These are phyloP conservation scores for Komagataella pastoris DNA, from an alignment of 805 yeast genomes.

Conservation along the genomic window DNA sequence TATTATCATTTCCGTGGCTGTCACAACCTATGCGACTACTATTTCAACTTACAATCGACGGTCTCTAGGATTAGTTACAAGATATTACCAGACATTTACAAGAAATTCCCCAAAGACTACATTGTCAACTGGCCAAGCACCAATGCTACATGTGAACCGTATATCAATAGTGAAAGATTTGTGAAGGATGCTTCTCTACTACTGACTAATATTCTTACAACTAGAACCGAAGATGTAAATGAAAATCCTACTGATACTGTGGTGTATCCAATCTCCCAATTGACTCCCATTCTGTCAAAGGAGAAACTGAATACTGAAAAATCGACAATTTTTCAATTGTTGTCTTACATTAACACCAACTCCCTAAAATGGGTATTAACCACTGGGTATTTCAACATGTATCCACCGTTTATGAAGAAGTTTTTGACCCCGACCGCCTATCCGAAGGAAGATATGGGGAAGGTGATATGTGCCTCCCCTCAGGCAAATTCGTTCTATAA, in stretches of 20 bases:
- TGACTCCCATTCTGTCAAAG: constrained; percentile 62
- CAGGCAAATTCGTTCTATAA: constrained; percentile 88
- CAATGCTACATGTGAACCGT: constrained; percentile 59
- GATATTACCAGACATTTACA: constrained; percentile 29
- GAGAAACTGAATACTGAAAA: constrained; percentile 69
- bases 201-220: constrained; percentile 47
- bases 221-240: constrained; percentile 4
- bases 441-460: constrained; percentile 22
- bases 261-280: constrained; percentile 85
- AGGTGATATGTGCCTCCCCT: constrained; percentile 84
- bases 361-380: constrained; percentile 72
- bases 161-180: constrained; percentile 34
- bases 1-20: constrained; percentile 59
- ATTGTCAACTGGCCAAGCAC: constrained; percentile 61
- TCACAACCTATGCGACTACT: constrained; percentile 49
- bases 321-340: constrained; percentile 46
- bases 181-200: constrained; percentile 39
- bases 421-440: constrained; percentile 43
- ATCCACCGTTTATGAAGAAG: constrained; percentile 51
- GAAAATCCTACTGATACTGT: constrained; percentile 25
- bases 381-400: constrained; percentile 93
- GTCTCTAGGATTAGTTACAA: constrained; percentile 62
- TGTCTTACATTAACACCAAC: constrained; percentile 43
- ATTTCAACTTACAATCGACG: constrained; percentile 54
- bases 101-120: constrained; percentile 26